Conservation (phyloP, 805 yeast species). For the Millerago galiae region DNA sequence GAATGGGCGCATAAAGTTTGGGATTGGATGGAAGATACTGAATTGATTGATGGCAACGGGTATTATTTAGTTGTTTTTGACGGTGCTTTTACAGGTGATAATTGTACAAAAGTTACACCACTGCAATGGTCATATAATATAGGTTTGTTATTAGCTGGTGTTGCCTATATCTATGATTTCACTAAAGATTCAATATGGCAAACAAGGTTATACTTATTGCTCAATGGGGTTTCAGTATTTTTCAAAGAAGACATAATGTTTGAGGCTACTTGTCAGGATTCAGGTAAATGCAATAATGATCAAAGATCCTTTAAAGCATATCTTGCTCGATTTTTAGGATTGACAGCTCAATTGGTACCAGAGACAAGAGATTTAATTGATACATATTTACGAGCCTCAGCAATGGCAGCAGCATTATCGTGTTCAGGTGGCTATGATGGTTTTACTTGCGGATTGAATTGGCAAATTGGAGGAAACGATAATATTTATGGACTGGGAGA, state of each 20-base stretch:
- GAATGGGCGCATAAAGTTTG: conserved; percentile 72
- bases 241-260: conserved; percentile 54
- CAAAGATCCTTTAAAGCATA: conserved; percentile 92
- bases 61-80: conserved; percentile 44
- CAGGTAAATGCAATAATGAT: conserved; percentile 65
- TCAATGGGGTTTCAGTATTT: conserved; percentile 50
- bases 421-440: conserved; percentile 88
- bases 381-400: conserved; percentile 38
- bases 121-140: conserved; percentile 85
- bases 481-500: conserved; percentile 80
- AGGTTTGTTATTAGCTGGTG: conserved; percentile 72
- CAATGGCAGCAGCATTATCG: conserved; percentile 68
- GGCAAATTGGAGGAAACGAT: conserved; percentile 71
- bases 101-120: conserved; percentile 54
- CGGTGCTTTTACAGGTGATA: conserved; percentile 52
- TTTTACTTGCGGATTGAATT: conserved; percentile 80
- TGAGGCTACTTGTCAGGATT: conserved; percentile 79
- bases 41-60: conserved; percentile 28
- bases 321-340: conserved; percentile 65
- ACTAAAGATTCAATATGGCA: conserved; percentile 67
- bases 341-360: conserved; percentile 69
- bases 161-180: conserved; percentile 72
- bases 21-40: conserved; percentile 66
- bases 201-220: conserved; percentile 47
- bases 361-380: conserved; percentile 29